phyloP scores from a whole-genome alignment of 495 filamentous ascomycete genomes.

The Trichoderma erinaceum region DNA sequence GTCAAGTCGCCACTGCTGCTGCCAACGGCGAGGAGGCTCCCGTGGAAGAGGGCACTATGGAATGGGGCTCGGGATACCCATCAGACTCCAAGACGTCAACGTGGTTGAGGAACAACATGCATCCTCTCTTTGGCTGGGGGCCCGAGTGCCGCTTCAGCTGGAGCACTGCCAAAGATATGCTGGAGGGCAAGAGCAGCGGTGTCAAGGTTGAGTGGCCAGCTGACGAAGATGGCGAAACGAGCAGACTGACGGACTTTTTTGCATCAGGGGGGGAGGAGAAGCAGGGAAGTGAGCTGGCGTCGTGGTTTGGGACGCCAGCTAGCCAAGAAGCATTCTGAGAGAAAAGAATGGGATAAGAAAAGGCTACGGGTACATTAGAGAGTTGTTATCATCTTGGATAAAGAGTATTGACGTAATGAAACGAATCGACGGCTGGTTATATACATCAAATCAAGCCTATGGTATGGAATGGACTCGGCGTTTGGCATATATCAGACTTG shows the following conservation, averaged over 20 bases:
- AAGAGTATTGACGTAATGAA: background rate
- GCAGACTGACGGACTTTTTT: slow-evolving; percentile 72
- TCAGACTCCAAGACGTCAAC: slow-evolving; percentile 72
- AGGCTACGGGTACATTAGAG: background rate
- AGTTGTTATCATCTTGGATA: background rate
- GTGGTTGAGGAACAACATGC: slow-evolving; percentile 83
- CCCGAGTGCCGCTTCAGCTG: slow-evolving; percentile 89
- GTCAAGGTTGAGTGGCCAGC: slow-evolving; percentile 83
- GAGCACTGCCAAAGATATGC: slow-evolving; percentile 88
- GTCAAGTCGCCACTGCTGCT: slow-evolving; percentile 19
- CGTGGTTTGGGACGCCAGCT: slow-evolving; percentile 59
- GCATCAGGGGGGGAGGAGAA: slow-evolving; percentile 33
- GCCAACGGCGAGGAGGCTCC: slow-evolving; percentile 17
- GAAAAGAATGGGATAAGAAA: background rate
- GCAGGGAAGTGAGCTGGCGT: slow-evolving; percentile 48
- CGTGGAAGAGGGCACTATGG: slow-evolving; percentile 27
- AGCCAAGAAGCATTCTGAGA: slow-evolving; percentile 51
- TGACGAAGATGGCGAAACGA: slow-evolving; percentile 56
- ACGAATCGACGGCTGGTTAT: background rate
- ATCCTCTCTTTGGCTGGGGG: slow-evolving; percentile 93
- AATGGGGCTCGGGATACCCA: slow-evolving; percentile 90
- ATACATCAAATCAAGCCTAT: background rate
- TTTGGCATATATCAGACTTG: background rate
- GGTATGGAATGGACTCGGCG: background rate
- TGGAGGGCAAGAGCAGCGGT: slow-evolving; percentile 57